Base-by-base conservation (phyloP, 495 filamentous ascomycete genomes). In the Corynascus novoguineensis region DNA sequence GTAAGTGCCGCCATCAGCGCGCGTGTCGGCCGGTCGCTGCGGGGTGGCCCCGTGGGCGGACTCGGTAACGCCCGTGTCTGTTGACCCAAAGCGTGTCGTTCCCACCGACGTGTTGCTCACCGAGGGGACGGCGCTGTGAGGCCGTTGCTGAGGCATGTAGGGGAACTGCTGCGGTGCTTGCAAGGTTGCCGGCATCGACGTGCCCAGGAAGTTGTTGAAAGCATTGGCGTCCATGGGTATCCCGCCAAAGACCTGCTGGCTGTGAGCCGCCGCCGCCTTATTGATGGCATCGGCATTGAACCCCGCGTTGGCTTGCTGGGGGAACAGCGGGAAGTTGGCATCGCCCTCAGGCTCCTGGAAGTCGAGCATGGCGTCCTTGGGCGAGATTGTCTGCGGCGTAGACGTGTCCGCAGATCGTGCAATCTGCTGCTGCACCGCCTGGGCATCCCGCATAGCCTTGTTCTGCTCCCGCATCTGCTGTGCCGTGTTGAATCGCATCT, bases 281-380 rank as follows among this genome's bases (percentile, higher is more conserved):
- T 51, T 68, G 19, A 70, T 59, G 15, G 62, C 59, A 28, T 71
- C 67, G 49, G 69, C 50, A 22, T 64, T 51, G 48, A 68, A 74
- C 27, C 52, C 63, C 38, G 45, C 65, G 10, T 58, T 40, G 27
- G 68, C 63, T 19, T 79, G 60, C 68, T 67, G 68, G 29, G 87
- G 83, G 71, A 91, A 92, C 29, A 95, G 71, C 34, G 88, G 83
- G 60, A 86, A 79, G 55, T 81, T 80, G 7, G 81, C 73, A 51
- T 87, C 86, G 0, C 86, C 86, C 14, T 87, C 83, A 8, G 79
- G 71, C 41, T 91, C 87, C 54, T 86, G 78, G 68, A 90, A 96
- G 25, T 96, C 92, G 57, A 95, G 75, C 57, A 92, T 68, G 5
- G 91, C 90, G 64, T 97, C 93, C 76, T 97, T 95, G 29, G 93